Percentiles rank a stretch among this genome's conserved stretches.
These are phyloP conservation scores for Scorias spongiosa DNA, from an alignment of 2,329 filamentous ascomycete species.

Conservation along the genomic window DNA sequence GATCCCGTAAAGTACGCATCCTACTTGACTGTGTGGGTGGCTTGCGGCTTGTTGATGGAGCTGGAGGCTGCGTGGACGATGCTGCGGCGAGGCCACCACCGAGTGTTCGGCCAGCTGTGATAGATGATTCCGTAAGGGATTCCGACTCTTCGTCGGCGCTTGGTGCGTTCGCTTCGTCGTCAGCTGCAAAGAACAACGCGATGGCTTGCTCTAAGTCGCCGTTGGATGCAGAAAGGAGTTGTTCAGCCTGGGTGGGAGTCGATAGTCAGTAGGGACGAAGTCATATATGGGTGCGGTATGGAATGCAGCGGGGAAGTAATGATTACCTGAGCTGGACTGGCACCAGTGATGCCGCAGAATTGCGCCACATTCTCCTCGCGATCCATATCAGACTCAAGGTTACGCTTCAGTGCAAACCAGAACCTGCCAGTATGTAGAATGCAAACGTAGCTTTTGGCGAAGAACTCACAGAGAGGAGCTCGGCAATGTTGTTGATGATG, in stretches of 20 bases:
- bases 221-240: conserved; percentile 27
- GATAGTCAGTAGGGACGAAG: conserved; percentile 1
- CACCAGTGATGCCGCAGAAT: conserved; percentile 23
- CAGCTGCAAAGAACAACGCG: conserved; percentile 28
- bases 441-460: no score
- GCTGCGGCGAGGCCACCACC: not conserved
- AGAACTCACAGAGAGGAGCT: no score
- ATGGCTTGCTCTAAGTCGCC: conserved; percentile 32
- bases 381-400: conserved; percentile 3
- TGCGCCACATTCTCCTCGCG: conserved; percentile 18
- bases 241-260: conserved; percentile 25
- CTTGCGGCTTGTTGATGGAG: not conserved
- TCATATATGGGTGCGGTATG: no score
- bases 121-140: conserved; percentile 7
- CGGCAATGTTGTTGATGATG: no score
- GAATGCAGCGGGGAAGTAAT: no score
- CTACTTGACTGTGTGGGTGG: conserved; percentile 9
- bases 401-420: no score
- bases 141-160: conserved; percentile 23
- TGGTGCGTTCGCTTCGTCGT: conserved; percentile 14
- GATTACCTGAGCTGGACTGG: conserved; percentile 16
- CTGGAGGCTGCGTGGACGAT: conserved; percentile 1
- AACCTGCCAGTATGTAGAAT: no score
- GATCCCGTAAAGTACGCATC: conserved; percentile 29
- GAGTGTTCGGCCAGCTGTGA: not conserved